phyloP scores from a whole-genome alignment of 495 filamentous ascomycete genomes.

The Aspergillus taichungensis region DNA sequence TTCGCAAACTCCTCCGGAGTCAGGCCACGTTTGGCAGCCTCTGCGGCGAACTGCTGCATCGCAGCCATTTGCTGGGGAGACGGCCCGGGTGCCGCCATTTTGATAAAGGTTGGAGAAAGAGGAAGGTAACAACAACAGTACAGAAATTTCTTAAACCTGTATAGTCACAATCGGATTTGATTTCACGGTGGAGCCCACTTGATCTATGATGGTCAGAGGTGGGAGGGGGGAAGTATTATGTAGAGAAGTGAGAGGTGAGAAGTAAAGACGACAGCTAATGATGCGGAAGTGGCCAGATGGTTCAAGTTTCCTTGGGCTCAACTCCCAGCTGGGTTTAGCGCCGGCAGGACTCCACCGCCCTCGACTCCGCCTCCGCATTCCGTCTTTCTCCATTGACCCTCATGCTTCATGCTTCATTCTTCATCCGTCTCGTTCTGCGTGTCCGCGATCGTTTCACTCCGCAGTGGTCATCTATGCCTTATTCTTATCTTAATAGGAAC shows the following conservation, averaged over 20 bases:
- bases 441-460: too few relatives aligned
- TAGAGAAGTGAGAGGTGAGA: not conserved
- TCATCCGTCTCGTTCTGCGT: not conserved
- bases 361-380: not conserved
- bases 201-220: not conserved
- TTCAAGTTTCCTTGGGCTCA: not conserved
- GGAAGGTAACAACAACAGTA: not conserved
- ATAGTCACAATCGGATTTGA: too few relatives aligned
- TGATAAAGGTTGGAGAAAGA: conserved; percentile 9
- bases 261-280: not conserved
- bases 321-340: not conserved
- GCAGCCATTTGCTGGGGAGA: conserved; percentile 72
- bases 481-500: too few relatives aligned
- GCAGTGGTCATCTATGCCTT: too few relatives aligned
- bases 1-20: conserved; percentile 66
- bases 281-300: conserved; percentile 4
- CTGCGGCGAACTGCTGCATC: conserved; percentile 77
- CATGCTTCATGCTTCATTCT: too few relatives aligned
- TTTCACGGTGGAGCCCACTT: not conserved
- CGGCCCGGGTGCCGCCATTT: conserved; percentile 51
- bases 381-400: not conserved
- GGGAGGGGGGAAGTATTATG: not conserved
- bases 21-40: conserved; percentile 67
- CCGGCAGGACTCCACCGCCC: not conserved
- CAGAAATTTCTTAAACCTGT: too few relatives aligned